Evolutionary conservation across 805 yeast species (phyloP).

Genomic region (Candida railenensis): DNA sequence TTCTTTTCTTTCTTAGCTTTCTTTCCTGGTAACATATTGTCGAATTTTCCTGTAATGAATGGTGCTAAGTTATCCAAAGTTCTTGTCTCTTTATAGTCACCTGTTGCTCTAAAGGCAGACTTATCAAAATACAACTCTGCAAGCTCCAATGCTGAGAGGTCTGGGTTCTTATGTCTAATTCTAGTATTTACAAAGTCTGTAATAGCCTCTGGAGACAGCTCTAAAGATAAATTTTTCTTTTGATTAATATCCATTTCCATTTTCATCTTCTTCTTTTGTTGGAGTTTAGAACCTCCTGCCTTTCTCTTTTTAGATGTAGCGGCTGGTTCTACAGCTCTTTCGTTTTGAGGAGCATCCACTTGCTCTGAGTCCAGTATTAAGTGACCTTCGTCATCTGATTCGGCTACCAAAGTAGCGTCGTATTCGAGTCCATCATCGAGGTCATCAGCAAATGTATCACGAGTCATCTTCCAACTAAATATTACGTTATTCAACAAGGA

Average conservation of each 20-base stretch:
- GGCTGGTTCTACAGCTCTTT: constrained; percentile 16
- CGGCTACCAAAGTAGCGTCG: constrained; percentile 41
- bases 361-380: constrained; percentile 20
- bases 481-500: too few species aligned
- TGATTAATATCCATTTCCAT: constrained; percentile 62
- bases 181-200: constrained; percentile 66
- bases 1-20: constrained; percentile 25
- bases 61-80: constrained; percentile 52
- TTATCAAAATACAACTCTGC: constrained; percentile 61
- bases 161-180: constrained; percentile 59
- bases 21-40: constrained; percentile 42
- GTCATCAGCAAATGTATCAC: constrained; percentile 54
- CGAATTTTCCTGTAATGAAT: constrained; percentile 54
- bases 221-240: constrained; percentile 54
- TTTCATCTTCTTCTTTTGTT: constrained; percentile 63
- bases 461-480: constrained; percentile 3
- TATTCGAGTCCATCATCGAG: constrained; percentile 77
- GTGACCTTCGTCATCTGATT: constrained; percentile 32
- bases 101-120: constrained; percentile 58
- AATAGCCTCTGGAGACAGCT: constrained; percentile 53
- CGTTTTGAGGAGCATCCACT: constrained; percentile 10
- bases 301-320: constrained; percentile 17
- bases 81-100: constrained; percentile 52
- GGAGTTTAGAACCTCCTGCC: constrained; percentile 43
- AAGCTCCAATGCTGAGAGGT: constrained; percentile 73